Base-by-base conservation (phyloP, 192 early-diverging fungal genomes). In the Backusella tarrabulga region DNA sequence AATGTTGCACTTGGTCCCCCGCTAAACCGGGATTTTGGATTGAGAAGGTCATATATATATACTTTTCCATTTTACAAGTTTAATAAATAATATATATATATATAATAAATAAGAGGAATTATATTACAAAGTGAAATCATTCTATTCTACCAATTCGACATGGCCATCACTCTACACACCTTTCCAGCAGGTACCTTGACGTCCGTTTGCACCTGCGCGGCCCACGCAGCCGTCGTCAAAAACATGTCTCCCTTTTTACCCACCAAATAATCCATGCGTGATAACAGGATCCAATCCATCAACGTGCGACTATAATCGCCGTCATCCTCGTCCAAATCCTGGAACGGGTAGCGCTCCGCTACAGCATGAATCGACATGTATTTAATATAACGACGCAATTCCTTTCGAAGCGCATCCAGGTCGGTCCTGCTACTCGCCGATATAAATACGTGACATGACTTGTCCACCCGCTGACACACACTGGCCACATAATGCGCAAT, bases 261-360 rank as follows among this genome's bases (percentile, higher is more conserved):
- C n/a, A 81, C 23, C 38, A 81, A 71, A 66, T 77, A 69, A 52
- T 81, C 80, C 80, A 81, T 77, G 2, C 76, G 44, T 2, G 80
- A 73, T 19, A 81, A 50, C 35, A 81, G 74, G n/a, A 70, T 72
- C 80, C 80, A 81, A 60, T 81, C 80, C 76, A 81, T 77, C 21
- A 81, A 36, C 0, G 73, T 40, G 34, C 80, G 66, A 17, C 72
- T 76, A 71, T 77, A 77, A 6, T 6, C 6, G 14, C 14, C 21
- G 0, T 44, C 70, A 14, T 29, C 12, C 5, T 38, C 5, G 26
- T 76, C 29, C 41, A 67, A 21, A 14, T 50, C 36, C 0, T 17
- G 3, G 52, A 69, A 74, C 0, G 9, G 34, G 34, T 42, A 77
- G 0, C 32, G 36, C 15, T 77, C 70, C 0, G 76, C n/a, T 0